Conservation (phyloP, 1,284 basidiomycete species). For the Leccinum solheimii region DNA sequence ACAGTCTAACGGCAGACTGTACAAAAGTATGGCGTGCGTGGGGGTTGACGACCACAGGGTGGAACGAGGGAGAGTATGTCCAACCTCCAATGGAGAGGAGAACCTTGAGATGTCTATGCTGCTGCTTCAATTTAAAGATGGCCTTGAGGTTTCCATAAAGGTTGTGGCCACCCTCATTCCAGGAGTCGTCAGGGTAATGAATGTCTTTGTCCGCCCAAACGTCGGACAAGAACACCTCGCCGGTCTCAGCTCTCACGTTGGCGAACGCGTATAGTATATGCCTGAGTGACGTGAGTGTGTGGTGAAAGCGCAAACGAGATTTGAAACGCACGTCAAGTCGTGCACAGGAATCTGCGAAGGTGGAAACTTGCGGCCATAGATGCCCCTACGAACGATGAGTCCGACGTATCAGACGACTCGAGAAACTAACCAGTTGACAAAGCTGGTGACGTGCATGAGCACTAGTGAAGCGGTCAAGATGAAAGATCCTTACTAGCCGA, state of each 20-base stretch:
- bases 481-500: constrained; percentile 67
- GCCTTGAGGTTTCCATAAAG: constrained; percentile 96
- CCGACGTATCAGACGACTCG: neutral
- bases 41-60: constrained; percentile 70
- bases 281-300: constrained; percentile 37
- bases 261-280: constrained; percentile 90
- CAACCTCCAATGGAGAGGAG: constrained; percentile 89
- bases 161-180: constrained; percentile 84
- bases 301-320: neutral
- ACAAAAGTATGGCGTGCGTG: constrained; percentile 75
- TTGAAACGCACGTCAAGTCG: constrained; percentile 75
- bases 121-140: constrained; percentile 86
- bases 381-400: constrained; percentile 65
- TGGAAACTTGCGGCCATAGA: constrained; percentile 87
- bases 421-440: constrained; percentile 67
- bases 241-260: constrained; percentile 78
- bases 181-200: constrained; percentile 82
- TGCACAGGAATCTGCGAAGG: constrained; percentile 78
- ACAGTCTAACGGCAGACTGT: constrained; percentile 68
- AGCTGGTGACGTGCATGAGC: constrained; percentile 42
- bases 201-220: constrained; percentile 93
- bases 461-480: constrained; percentile 6
- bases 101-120: constrained; percentile 82
- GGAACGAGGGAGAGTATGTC: constrained; percentile 83
- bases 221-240: constrained; percentile 88